Base-by-base conservation (phyloP, 2,329 filamentous ascomycete genomes). In the Neofusicoccum sp. region DNA sequence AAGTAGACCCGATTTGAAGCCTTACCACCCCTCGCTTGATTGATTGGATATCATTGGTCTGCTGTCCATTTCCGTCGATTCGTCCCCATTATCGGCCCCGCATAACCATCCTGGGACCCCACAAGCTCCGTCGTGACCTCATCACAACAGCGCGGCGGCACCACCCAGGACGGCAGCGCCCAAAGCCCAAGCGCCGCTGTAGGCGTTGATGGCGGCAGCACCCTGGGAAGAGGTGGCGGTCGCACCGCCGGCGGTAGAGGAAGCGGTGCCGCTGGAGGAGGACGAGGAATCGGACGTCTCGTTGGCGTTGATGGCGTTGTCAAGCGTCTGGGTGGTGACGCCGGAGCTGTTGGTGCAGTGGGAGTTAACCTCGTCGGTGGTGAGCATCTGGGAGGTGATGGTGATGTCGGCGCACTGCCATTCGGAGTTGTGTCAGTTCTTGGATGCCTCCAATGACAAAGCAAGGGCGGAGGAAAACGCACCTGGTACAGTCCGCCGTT, bases 321-420 rank as follows among this genome's bases (percentile, higher is more conserved):
- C 68, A 56, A 82, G 78, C 38, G 75, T 66, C 14, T 71, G 61
- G 36, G 67, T 64, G 7, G 58, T 71, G 6, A 81, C 78, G 34
- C 81, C 83, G 8, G 80, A 84, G 64, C 79, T 80, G 65, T 85
- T 89, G 64, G 75, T 76, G 80, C 88, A 91, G 61, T 80, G 74
- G 41, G 76, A 75, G 24, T 71, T 65, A 65, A 71, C 75, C 34
- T 76, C 76, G 28, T 76, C 70, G 14, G 82, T 77, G 7, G 76
- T 71, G 16, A 80, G 76, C 4, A 83, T 79, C 9, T 77, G 76
- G 56, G 77, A 76, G 33, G 80, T 82, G 76, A 93, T 87, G 28
- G 84, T 86, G 65, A 92, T 84, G 67, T 93, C 89, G 69, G 89
- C 87, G 73, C 89, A 93, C 86, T 88, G 63, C 3, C 4, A 9